phyloP scores from a whole-genome alignment of 768 basidiomycete genomes.

The Candolleomyces aberdarensis region DNA sequence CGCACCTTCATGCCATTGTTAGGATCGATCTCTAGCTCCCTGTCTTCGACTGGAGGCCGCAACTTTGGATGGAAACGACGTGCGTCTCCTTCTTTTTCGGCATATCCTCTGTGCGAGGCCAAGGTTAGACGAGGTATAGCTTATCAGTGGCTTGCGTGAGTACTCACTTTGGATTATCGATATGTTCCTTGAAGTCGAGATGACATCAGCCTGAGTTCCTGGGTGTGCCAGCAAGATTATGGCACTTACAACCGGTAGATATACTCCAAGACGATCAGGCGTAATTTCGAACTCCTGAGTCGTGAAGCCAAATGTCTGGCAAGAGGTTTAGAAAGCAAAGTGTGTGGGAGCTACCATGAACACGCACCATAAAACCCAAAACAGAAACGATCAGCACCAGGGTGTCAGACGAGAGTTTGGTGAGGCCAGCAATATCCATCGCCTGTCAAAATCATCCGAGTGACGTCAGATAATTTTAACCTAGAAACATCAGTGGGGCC shows the following conservation, averaged over 20 bases:
- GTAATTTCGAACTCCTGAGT: conserved; percentile 73
- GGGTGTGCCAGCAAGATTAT: background rate
- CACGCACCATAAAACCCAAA: conserved; percentile 52
- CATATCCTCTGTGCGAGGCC: conserved; percentile 53
- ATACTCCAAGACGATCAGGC: conserved; percentile 69
- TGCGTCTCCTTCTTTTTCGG: conserved; percentile 65
- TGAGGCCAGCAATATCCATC: conserved; percentile 69
- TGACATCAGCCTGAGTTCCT: background rate
- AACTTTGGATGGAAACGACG: conserved; percentile 68
- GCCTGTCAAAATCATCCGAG: conserved; percentile 33
- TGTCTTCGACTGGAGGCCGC: conserved; percentile 67
- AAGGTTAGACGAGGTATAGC: background rate
- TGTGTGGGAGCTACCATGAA: background rate
- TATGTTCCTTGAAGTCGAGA: conserved; percentile 50
- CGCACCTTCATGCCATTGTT: conserved; percentile 75
- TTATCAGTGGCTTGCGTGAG: background rate
- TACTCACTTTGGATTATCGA: conserved; percentile 70
- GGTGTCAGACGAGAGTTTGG: conserved; percentile 62
- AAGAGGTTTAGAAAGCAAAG: background rate
- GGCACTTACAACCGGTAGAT: conserved; percentile 58
- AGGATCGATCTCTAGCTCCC: conserved; percentile 75
- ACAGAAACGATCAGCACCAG: conserved; percentile 58
- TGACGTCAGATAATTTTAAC: background rate
- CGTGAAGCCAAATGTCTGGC: conserved; percentile 58
- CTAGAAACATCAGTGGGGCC: background rate